Conservation (phyloP, 129 eudicot genomes). For the Centella asiatica region DNA sequence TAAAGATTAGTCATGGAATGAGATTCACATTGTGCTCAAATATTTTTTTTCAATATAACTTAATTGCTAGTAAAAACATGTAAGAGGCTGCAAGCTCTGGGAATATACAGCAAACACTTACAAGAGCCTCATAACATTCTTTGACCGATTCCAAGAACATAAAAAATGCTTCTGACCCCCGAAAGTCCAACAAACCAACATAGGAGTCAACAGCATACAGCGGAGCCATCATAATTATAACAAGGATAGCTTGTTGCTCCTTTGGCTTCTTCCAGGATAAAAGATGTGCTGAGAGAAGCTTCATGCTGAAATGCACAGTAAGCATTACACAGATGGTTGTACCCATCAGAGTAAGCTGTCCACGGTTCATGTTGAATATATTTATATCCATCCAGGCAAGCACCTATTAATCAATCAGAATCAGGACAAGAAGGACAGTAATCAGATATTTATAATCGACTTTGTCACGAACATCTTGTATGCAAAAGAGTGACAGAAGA, state of each 20-base stretch:
- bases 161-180: constrained; percentile 65
- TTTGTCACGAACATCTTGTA: too few relatives aligned
- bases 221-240: constrained; percentile 78
- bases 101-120: constrained; percentile 18
- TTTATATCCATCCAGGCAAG: constrained; percentile 16
- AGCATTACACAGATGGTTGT: constrained; percentile 54
- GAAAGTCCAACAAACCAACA: constrained; percentile 63
- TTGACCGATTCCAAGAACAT: constrained; percentile 73
- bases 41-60: not conserved
- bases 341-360: constrained; percentile 51
- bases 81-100: not conserved
- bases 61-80: not conserved
- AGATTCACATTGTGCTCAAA: not conserved
- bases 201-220: constrained; percentile 65
- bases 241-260: constrained; percentile 74
- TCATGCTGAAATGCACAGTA: constrained; percentile 44
- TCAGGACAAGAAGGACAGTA: constrained; percentile 25
- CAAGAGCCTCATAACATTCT: constrained; percentile 90
- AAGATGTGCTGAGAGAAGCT: constrained; percentile 56
- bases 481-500: too few relatives aligned
- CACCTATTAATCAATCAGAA: constrained; percentile 9
- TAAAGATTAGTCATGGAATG: not conserved
- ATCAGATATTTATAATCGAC: too few relatives aligned
- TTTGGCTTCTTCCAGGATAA: constrained; percentile 71
- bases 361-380: constrained; percentile 46